Evolutionary conservation across 352 stramenopile species (phyloP), one percentile per base, ranked within the genome.

Genomic region (Halophytophthora polymorphica): DNA sequence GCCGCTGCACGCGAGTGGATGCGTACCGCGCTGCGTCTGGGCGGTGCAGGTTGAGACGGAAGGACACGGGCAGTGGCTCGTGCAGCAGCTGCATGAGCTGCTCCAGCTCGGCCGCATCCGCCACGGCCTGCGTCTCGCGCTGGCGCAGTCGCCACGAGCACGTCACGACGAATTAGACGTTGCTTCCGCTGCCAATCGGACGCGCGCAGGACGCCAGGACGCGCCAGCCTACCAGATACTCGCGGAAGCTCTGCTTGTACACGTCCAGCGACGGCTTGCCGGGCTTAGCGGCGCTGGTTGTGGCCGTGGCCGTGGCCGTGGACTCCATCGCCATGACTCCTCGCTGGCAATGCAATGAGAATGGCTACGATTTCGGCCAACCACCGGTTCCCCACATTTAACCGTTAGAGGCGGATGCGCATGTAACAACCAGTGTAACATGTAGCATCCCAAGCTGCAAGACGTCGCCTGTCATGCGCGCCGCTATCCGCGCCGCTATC

Each of bases 231-330:
- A 77, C 63, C 58, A 81, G 38, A 36, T 74, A 94, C 62, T 94
- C 83, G 58, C 76, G 78, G 68, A 94, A 92, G 57, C 78, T 90
- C 52, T 86, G 71, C 64, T 92, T 91, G 74, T 78, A 92, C 36
- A 88, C 64, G 50, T 83, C 81, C 13, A 90, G 64, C 18, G 78
- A 65, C 35, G 76, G 62, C 59, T 83, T 87, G 23, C 70, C 23
- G 46, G 61, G 67, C 50, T 40, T 59, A 13, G 37, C 17, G n/a
- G 42, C 64, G 45, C 21, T 33, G 15, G 54, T 45, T 0, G 21
- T 50, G 25, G 49, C n/a, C 52, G 64, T 56, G 4, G 6, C 29
- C 29, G 29, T n/a, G 18, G 52, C 31, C 12, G 18, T 37, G n/a
- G 39, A 19, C 35, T 33, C 43, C 19, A 22, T 35, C 17, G 39